phyloP scores from a whole-genome alignment of 805 yeast genomes.

The Lipomyces mesembrius region DNA sequence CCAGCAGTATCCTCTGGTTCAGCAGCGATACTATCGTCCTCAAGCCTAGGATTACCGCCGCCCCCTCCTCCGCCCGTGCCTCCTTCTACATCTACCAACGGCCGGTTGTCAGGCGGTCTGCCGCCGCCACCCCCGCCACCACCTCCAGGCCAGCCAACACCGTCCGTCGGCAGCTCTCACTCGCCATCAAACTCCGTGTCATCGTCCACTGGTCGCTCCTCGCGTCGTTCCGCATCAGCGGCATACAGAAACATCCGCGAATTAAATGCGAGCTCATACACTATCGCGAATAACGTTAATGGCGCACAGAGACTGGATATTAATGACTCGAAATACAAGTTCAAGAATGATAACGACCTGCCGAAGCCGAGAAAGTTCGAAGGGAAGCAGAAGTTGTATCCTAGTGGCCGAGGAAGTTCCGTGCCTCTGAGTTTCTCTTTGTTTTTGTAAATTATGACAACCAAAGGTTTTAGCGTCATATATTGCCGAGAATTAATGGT shows the following conservation, averaged over 20 bases:
- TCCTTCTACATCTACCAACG: conserved; percentile 25
- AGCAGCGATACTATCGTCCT: neutral
- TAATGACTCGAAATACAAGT: conserved; percentile 75
- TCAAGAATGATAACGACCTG: conserved; percentile 66
- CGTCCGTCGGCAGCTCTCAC: conserved; percentile 7
- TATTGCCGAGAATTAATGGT: neutral
- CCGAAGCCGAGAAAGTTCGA: conserved; percentile 88
- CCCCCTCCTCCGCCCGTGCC: conserved; percentile 28
- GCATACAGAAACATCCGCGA: conserved; percentile 55
- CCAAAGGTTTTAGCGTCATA: too few species aligned
- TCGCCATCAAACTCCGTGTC: conserved; percentile 22
- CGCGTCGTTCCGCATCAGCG: conserved; percentile 15
- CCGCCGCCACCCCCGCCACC: conserved; percentile 44
- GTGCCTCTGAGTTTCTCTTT: conserved; percentile 74
- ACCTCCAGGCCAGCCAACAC: conserved; percentile 30
- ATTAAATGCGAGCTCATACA: conserved; percentile 68
- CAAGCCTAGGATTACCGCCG: conserved; percentile 11
- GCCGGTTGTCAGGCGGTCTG: conserved; percentile 25
- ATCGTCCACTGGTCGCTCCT: conserved; percentile 11
- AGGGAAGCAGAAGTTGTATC: conserved; percentile 76
- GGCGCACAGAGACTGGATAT: conserved; percentile 51
- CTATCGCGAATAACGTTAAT: conserved; percentile 48
- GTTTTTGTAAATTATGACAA: conserved; percentile 36
- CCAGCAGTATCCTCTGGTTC: conserved; percentile 3
- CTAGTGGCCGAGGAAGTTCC: conserved; percentile 93